These are phyloP conservation scores for Kalanchoe fedtschenkoi DNA, from an alignment of 164 flowering plant genomes.

Conservation along the genomic window DNA sequence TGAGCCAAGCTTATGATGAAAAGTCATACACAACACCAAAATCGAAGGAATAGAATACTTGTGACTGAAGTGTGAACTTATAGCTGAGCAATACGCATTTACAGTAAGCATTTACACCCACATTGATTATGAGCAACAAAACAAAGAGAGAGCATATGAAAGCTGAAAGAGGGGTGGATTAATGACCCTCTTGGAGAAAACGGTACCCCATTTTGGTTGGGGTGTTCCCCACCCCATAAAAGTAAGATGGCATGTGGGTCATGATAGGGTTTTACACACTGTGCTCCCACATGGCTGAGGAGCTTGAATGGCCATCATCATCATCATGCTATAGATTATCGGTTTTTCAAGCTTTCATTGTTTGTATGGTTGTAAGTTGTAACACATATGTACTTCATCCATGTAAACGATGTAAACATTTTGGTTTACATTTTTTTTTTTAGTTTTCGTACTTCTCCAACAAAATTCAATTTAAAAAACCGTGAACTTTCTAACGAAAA, in stretches of 20 bases:
- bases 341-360: not conserved
- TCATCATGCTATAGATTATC: conserved; percentile 1
- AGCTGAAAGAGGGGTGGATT: conserved; percentile 1
- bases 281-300: conserved; percentile 2
- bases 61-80: not conserved
- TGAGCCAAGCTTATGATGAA: too few species aligned
- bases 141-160: not conserved
- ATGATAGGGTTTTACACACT: not conserved
- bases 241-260: conserved; percentile 4
- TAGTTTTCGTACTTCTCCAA: too few species aligned
- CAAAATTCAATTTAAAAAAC: too few species aligned
- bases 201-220: not conserved
- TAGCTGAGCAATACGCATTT: not conserved
- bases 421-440: too few species aligned
- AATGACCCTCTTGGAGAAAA: not conserved
- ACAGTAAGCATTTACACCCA: not conserved
- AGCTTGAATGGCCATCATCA: not conserved
- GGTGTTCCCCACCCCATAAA: conserved; percentile 5
- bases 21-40: too few species aligned
- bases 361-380: too few species aligned
- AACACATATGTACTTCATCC: too few species aligned
- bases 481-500: too few species aligned
- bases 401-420: too few species aligned
- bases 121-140: not conserved
- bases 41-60: too few species aligned